Evolutionary conservation across 352 stramenopile genomes (phyloP), one percentile per base, ranked within the genome.

Genomic region (Phytophthora boehmeriae): DNA sequence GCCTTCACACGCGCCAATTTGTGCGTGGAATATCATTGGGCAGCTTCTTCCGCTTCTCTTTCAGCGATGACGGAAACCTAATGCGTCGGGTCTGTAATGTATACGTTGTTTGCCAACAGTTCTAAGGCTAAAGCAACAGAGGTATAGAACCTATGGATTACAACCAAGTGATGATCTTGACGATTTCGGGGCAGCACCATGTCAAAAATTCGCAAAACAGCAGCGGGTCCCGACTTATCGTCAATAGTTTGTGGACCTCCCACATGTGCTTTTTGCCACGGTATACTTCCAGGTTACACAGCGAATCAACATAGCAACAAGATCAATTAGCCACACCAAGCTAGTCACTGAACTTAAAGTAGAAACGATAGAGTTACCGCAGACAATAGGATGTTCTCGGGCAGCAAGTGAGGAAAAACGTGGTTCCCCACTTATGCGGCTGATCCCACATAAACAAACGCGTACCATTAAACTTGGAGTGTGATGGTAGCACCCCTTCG

Each of bases 251-350:
- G 19, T 16, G 39, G 46, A 19, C 56, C 47, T 5, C n/a, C 48
- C 13, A 57, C 45, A 8, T 42, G 20, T 17, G 50, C 44, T 10
- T 48, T 54, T 59, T 44, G 0, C 41, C 47, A 13, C 30, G 45
- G 22, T 58, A 59, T 2, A 57, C 46, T 27, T 65, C 47, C 28
- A 59, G 57, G n/a, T n/a, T n/a, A n/a, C n/a, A n/a, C n/a, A n/a
- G n/a, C n/a, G n/a, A 46, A 19, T 1, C n/a, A 5, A 36, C 10
- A 49, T 30, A 43, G 34, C 9, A 20, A 45, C 17, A 45, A 20
- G 9, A 20, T 45, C 11, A 45, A 45, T 20, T 45, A 20, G 19
- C 17, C 38, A 16, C 11, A 45, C 38, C 9, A n/a, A n/a, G n/a
- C n/a, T 45, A 16, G 8, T 13, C 32, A 13, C 32, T 45, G 16